Evolutionary conservation across 1,284 basidiomycete species (phyloP), one percentile per base, ranked within the genome.

Genomic region (Puccinia hordei): DNA sequence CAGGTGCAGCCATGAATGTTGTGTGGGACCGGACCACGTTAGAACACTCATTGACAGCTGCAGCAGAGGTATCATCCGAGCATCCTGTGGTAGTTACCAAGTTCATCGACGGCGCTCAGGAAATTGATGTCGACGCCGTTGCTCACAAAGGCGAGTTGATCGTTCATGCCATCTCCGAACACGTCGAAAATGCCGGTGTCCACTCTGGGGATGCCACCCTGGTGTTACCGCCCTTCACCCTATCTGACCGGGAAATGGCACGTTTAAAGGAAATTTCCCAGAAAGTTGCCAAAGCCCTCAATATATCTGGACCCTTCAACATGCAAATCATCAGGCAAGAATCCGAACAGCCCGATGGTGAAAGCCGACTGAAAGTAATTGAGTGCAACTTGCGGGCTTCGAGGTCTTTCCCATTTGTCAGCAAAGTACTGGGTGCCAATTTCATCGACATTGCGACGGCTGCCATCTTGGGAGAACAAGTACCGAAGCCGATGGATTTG

Each of bases 1-100:
- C 95, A 13, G 97, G 97, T 82, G 96, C 97, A 51, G 97, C 97
- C 24, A 99, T 99, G 97, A 99, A 98, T 87, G 95, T 99, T 74
- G 95, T 99, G 49, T 93, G 92, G 87, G 94, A 97, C 86, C 94
- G 96, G 86, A 89, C 92, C 22, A 88, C 91, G 12, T 89, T 99
- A 66, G 92, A 96, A 83, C 91, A 97, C 87, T 94, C 94, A 84
- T 90, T 99, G 65, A 95, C 94, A 19, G 93, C 93, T 15, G 97
- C 97, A 15, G 93, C 97, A 63, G 90, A 92, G 81, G 96, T 99
- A 81, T 99, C 97, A 13, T 95, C 95, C 63, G 90, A 97, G 55
- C 94, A 99, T 87, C 97, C 97, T 2, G 96, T 98, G 83, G 96
- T 99, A 83, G 91, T 99, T 85, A 94, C 95, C 83, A 98, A 99